phyloP scores from a whole-genome alignment of 2,329 filamentous ascomycete species.

The Cladosporium sp. region DNA sequence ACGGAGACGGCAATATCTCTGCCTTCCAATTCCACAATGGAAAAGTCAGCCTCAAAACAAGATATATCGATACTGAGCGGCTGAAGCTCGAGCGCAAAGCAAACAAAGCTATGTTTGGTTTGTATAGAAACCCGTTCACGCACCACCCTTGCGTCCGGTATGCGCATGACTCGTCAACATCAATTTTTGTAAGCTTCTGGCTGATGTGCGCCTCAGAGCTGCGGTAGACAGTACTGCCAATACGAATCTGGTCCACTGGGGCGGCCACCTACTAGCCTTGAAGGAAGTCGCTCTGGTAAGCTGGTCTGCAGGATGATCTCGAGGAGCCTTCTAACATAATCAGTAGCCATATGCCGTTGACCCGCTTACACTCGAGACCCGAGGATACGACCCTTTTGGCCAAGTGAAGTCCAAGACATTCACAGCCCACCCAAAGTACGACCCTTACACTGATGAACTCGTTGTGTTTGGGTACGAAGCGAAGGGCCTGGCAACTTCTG shows the following conservation, averaged over 20 bases:
- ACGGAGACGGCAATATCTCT: constrained; percentile 42
- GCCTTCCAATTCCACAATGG: constrained; percentile 41
- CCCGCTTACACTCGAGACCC: constrained; percentile 38
- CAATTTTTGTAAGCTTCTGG: neutral
- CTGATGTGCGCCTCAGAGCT: constrained; percentile 8
- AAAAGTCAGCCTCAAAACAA: constrained; percentile 40
- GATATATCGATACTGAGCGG: constrained; percentile 41
- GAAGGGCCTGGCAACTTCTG: constrained; percentile 30
- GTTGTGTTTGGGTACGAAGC: constrained; percentile 41
- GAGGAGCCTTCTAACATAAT: neutral
- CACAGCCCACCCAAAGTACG: constrained; percentile 44
- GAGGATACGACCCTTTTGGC: constrained; percentile 36
- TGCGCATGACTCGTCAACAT: neutral
- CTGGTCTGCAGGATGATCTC: neutral
- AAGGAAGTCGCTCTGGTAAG: constrained; percentile 42
- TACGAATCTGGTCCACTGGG: constrained; percentile 58
- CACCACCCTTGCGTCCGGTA: constrained; percentile 33
- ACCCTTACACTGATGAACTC: constrained; percentile 40
- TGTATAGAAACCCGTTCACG: constrained; percentile 56
- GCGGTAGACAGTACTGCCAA: constrained; percentile 54
- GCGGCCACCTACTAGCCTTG: constrained; percentile 50
- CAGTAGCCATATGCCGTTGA: constrained; percentile 36
- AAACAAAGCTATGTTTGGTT: constrained; percentile 46
- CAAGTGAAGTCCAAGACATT: constrained; percentile 39
- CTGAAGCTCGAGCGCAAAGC: constrained; percentile 38